Conservation (phyloP, 2,329 filamentous ascomycete genomes). For the Ophiocordyceps robertsii region DNA sequence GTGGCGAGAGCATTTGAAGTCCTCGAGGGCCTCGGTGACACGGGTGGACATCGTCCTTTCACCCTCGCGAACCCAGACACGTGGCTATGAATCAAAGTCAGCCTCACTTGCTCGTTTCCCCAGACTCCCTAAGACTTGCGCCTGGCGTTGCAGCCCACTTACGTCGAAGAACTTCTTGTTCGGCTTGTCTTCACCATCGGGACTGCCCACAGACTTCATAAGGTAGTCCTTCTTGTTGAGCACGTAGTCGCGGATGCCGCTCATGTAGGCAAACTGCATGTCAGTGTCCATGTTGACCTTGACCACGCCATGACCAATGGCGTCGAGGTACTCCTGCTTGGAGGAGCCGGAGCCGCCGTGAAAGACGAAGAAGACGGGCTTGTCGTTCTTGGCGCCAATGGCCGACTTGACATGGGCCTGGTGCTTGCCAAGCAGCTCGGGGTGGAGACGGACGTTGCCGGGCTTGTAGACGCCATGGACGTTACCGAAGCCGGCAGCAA, state of each 20-base stretch:
- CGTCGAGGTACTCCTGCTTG: conserved; percentile 81
- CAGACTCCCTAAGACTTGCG: neutral
- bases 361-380: conserved; percentile 99
- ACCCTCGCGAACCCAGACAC: conserved; percentile 91
- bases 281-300: conserved; percentile 99
- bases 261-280: conserved; percentile 87
- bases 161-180: conserved; percentile 91
- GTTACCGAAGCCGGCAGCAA: conserved; percentile 96
- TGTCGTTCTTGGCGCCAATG: conserved; percentile 56
- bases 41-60: conserved; percentile 92
- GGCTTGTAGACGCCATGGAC: conserved; percentile 99
- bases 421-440: conserved; percentile 93
- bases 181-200: conserved; percentile 90
- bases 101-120: neutral
- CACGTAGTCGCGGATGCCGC: conserved; percentile 89
- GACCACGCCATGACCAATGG: conserved; percentile 87
- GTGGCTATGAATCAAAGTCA: conserved; percentile 37
- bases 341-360: conserved; percentile 89
- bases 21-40: conserved; percentile 66
- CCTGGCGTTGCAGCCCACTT: conserved; percentile 10
- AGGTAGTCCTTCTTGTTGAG: conserved; percentile 93
- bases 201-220: conserved; percentile 77
- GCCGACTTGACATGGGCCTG: conserved; percentile 82
- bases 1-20: conserved; percentile 57
- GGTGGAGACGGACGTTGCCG: conserved; percentile 92